Conservation (phyloP, 2,329 filamentous ascomycete genomes). For the Claviceps digitariae region DNA sequence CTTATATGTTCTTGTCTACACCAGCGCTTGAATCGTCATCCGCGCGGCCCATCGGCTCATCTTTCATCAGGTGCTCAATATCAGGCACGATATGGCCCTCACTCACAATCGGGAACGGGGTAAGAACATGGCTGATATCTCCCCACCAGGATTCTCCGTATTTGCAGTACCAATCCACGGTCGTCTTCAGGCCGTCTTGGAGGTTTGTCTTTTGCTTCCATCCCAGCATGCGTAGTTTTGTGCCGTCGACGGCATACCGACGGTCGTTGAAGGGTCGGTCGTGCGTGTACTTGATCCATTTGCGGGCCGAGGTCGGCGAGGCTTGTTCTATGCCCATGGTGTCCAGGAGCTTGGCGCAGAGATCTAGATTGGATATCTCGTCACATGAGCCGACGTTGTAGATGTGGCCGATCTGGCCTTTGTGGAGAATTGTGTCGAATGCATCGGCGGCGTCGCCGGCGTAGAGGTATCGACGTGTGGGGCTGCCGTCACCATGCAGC, state of each 20-base stretch:
- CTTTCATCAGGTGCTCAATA: slow-evolving; percentile 20
- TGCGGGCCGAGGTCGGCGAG: slow-evolving; percentile 38
- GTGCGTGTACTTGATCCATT: slow-evolving; percentile 60
- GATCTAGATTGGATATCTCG: slow-evolving; percentile 60
- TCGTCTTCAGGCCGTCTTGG: slow-evolving; percentile 46
- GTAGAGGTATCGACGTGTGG: slow-evolving; percentile 63
- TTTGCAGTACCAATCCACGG: slow-evolving; percentile 55
- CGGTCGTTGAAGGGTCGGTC: slow-evolving; percentile 71
- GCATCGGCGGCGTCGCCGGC: slow-evolving; percentile 70
- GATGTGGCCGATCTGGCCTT: slow-evolving; percentile 57
- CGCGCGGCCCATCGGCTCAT: slow-evolving; percentile 18
- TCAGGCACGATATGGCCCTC: slow-evolving; percentile 42
- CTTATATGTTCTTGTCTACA: slow-evolving; percentile 7
- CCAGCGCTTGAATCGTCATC: slow-evolving; percentile 7
- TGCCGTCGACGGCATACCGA: slow-evolving; percentile 57
- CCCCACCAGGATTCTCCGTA: slow-evolving; percentile 62
- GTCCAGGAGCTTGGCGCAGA: slow-evolving; percentile 51
- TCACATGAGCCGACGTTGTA: slow-evolving; percentile 74
- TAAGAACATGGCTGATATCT: slow-evolving; percentile 54
- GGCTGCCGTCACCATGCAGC: slow-evolving; percentile 63
- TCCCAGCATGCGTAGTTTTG: slow-evolving; percentile 51
- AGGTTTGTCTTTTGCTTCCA: slow-evolving; percentile 58
- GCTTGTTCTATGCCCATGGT: slow-evolving; percentile 44
- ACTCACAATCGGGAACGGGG: slow-evolving; percentile 50
- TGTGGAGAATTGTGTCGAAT: slow-evolving; percentile 73